Evolutionary conservation across 768 basidiomycete species (phyloP).

Genomic region (Lyophyllum atratum): DNA sequence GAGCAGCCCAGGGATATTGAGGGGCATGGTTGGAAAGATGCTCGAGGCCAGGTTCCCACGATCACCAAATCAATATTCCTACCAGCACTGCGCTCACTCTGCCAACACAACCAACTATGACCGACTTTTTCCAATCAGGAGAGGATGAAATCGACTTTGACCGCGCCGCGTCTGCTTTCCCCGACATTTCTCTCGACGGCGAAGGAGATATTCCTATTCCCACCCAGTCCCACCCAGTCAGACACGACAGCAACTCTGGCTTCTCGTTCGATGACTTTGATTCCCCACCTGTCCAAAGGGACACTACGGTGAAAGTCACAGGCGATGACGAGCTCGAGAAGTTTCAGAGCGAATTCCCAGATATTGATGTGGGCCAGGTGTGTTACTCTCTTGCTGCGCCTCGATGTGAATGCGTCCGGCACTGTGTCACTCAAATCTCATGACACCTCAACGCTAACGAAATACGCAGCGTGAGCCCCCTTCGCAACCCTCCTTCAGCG

Average conservation of each 20-base stretch:
- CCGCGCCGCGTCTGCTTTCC: constrained; percentile 79
- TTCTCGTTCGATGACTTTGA: constrained; percentile 76
- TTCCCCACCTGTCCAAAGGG: constrained; percentile 37
- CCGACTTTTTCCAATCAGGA: constrained; percentile 30
- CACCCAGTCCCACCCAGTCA: constrained; percentile 30
- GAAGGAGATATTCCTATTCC: constrained; percentile 51
- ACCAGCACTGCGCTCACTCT: not conserved
- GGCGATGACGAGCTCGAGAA: constrained; percentile 85
- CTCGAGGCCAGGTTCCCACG: constrained; percentile 21
- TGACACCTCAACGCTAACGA: not conserved
- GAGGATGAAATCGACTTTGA: constrained; percentile 78
- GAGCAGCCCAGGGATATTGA: constrained; percentile 72
- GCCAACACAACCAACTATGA: constrained; percentile 23
- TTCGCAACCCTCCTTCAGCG: constrained; percentile 40
- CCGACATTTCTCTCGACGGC: constrained; percentile 80
- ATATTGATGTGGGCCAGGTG: constrained; percentile 57
- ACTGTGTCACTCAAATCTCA: not conserved
- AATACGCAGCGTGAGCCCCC: constrained; percentile 32
- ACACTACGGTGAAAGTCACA: constrained; percentile 73
- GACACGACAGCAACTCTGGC: constrained; percentile 35
- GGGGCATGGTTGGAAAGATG: constrained; percentile 49
- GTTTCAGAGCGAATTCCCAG: constrained; percentile 86
- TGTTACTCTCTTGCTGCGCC: constrained; percentile 7
- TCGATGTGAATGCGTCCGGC: not conserved
- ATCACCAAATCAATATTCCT: not conserved